Base-by-base conservation (phyloP, 2,329 filamentous ascomycete genomes). In the Scytalidium sp. region DNA sequence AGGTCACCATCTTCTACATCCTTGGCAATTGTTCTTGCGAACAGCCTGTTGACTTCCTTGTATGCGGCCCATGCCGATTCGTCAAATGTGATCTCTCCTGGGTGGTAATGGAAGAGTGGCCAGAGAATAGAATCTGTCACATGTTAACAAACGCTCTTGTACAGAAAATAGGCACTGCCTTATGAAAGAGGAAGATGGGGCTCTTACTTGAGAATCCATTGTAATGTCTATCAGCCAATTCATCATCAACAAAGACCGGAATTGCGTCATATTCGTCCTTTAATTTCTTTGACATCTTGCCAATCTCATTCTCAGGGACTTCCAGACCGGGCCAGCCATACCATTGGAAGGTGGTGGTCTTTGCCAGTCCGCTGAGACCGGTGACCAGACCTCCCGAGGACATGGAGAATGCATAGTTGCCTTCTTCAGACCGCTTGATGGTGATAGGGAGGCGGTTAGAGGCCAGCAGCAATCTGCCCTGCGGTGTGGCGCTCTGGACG, bases 31-130 rank as follows among this genome's bases (percentile, higher is more conserved):
- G 88, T 85, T 72, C 93, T 86, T 51, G 94, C 93, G 64, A 97
- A 99, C 7, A 96, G 79, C 43, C 87, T 83, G 71, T 97, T 99
- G 58, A 95, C 93, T 65, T 96, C 88, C 63, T 85, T 85, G 75
- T 97, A 97, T 46, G 91, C 93, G 20, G 85, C 80, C 94, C 94
- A 99, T 3, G 91, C 88, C 40, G 86, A 87, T 72, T 97, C 93
- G 72, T 97, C 92, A 68, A 97, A 97, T 41, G 91, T 96, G 62
- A 97, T 97, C 76, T 97, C 93, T 66, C 93, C 93, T 45, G 94
- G 93, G 70, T 99, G 94, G 73, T 97, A 97, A 75, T 97, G 94
- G 76, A 99, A 96, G 36, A 99, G 84, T 2, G 94, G 94, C 94
- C 94, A 99, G 53, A 99, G 85, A 68, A 97, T 97, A 7, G 90